These are phyloP conservation scores for Smittium culicis DNA, from an alignment of 371 early-diverging fungal genomes.

Conservation along the genomic window DNA sequence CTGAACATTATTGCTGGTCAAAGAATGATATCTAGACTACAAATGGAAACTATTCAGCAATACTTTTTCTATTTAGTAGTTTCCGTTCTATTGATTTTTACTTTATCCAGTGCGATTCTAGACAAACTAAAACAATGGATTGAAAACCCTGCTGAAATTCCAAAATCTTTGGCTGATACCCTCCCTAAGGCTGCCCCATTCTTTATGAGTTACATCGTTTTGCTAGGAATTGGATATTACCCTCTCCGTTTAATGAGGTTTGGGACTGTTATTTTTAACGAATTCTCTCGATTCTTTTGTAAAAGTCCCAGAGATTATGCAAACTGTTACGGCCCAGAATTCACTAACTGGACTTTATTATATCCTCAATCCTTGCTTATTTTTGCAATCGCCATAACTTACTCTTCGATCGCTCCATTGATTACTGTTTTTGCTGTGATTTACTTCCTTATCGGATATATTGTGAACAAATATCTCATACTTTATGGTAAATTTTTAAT, in stretches of 20 bases:
- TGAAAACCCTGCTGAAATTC: conserved; percentile 49
- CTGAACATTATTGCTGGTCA: conserved; percentile 32
- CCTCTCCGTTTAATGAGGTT: conserved; percentile 55
- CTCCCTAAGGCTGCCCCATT: conserved; percentile 55
- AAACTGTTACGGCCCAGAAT: conserved; percentile 39
- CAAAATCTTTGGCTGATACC: conserved; percentile 51
- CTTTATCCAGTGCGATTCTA: conserved; percentile 61
- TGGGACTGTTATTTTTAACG: conserved; percentile 35
- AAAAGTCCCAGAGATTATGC: conserved; percentile 51
- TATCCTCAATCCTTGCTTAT: conserved; percentile 58
- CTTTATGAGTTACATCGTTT: conserved; percentile 60
- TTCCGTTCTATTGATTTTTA: conserved; percentile 77
- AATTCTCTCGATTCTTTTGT: conserved; percentile 35
- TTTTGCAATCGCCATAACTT: conserved; percentile 69
- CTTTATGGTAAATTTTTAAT: conserved; percentile 36
- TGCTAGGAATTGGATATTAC: conserved; percentile 45
- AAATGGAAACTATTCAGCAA: conserved; percentile 43
- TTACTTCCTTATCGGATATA: conserved; percentile 57
- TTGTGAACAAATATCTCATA: conserved; percentile 64
- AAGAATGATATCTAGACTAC: conserved; percentile 22
- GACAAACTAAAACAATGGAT: conserved; percentile 53
- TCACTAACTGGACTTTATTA: conserved; percentile 46
- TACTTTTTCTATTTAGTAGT: conserved; percentile 75
- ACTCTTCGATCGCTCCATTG: conserved; percentile 73
- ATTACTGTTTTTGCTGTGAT: conserved; percentile 61